phyloP scores from a whole-genome alignment of 306 rosid genomes.

The Betula pendula region DNA sequence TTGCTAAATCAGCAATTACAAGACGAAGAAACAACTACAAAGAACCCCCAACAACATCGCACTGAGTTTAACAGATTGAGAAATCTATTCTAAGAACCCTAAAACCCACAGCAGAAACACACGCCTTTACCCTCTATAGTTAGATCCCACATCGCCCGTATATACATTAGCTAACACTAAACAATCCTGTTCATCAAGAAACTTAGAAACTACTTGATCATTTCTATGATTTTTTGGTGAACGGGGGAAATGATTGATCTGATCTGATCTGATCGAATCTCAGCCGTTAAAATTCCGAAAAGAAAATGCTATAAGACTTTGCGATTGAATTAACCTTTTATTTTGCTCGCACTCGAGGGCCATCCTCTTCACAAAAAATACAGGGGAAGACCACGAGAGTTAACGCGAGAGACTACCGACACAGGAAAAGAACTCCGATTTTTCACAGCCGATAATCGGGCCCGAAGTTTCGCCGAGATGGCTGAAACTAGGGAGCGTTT shows the following conservation, averaged over 20 bases:
- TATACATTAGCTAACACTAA: not conserved
- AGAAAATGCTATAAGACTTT: not conserved
- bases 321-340: not conserved
- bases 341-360: constrained; percentile 32
- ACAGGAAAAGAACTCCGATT: not conserved
- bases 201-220: not conserved
- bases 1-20: not conserved
- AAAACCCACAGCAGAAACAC: not conserved
- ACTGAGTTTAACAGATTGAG: not conserved
- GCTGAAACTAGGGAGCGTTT: too few relatives aligned
- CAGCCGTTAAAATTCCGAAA: not conserved
- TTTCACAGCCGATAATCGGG: not conserved
- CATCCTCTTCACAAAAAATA: constrained; percentile 78
- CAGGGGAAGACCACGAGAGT: constrained; percentile 53
- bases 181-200: not conserved
- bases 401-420: constrained; percentile 30
- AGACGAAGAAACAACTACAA: not conserved
- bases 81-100: not conserved
- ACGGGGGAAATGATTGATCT: not conserved
- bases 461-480: too few relatives aligned
- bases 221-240: too few relatives aligned
- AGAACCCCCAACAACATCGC: not conserved
- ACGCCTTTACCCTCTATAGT: not conserved
- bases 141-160: not conserved
- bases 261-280: not conserved